phyloP scores from a whole-genome alignment of 1,284 basidiomycete species.

The Cutaneotrichosporon cyanovorans region DNA sequence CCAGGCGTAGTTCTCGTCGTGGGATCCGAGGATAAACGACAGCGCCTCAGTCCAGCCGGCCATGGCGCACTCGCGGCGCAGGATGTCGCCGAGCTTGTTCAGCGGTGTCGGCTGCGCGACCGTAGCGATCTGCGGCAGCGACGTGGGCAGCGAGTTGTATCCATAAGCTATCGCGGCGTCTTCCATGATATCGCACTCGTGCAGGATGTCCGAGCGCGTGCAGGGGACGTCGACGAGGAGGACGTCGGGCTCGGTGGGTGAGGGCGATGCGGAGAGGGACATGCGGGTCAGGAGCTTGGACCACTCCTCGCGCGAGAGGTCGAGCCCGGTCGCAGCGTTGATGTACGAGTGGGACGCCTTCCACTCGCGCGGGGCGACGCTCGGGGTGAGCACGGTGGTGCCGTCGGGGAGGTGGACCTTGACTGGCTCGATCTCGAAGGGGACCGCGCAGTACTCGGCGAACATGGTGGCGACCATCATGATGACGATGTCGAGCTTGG shows the following conservation, averaged over 20 bases:
- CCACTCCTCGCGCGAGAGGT: constrained; percentile 48
- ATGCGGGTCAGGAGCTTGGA: constrained; percentile 39
- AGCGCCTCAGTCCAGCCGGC: constrained; percentile 94
- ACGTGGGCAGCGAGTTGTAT: constrained; percentile 89
- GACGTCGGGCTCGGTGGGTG: constrained; percentile 53
- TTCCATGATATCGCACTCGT: constrained; percentile 98
- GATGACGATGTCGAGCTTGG: constrained; percentile 89
- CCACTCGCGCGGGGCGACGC: constrained; percentile 64
- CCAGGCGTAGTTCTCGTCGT: constrained; percentile 95
- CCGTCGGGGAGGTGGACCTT: constrained; percentile 74
- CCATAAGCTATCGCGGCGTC: constrained; percentile 97
- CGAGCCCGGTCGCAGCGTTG: constrained; percentile 88
- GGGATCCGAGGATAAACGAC: constrained; percentile 93
- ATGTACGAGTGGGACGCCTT: constrained; percentile 82
- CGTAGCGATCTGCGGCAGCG: constrained; percentile 90
- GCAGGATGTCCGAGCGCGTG: constrained; percentile 92
- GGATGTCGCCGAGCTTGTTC: constrained; percentile 82
- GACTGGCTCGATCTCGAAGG: constrained; percentile 83
- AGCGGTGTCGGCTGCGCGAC: constrained; percentile 86
- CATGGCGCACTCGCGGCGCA: constrained; percentile 83
- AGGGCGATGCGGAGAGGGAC: constrained; percentile 49
- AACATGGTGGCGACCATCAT: constrained; percentile 97
- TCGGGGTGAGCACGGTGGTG: constrained; percentile 66
- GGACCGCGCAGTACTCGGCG: constrained; percentile 86
- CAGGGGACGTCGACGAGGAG: constrained; percentile 69